These are phyloP conservation scores for Brachypodium distachyon DNA, from an alignment of 202 grass and related monocot genomes.

Conservation along the genomic window DNA sequence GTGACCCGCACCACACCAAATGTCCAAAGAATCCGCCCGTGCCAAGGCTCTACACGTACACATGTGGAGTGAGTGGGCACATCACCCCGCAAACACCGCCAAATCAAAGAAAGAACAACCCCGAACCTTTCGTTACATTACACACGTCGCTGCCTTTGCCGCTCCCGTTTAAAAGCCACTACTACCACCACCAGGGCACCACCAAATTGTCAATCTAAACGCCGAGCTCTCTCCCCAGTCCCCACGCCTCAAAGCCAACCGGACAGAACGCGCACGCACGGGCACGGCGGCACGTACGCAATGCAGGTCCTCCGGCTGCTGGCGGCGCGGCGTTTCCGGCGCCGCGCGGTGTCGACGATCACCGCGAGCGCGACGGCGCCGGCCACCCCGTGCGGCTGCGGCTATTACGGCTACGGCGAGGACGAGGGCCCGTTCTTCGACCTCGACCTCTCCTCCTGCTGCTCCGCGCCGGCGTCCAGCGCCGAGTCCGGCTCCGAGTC, in stretches of 20 bases:
- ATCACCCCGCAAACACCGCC: neutral
- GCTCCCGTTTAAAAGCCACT: constrained; percentile 41
- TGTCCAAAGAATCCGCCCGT: no score
- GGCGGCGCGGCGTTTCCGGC: constrained; percentile 15
- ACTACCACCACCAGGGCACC: neutral
- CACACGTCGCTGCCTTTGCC: constrained; percentile 23
- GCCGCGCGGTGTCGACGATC: constrained; percentile 24
- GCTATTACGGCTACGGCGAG: constrained; percentile 13
- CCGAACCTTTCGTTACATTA: neutral
- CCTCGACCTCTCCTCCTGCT: constrained; percentile 45
- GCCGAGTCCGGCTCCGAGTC: constrained; percentile 43
- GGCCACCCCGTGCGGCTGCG: constrained; percentile 7
- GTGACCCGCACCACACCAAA: no score
- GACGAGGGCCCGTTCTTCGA: constrained; percentile 91
- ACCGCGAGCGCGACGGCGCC: constrained; percentile 34
- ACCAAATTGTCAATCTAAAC: neutral
- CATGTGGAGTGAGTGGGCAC: no score
- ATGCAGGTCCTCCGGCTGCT: constrained; percentile 71
- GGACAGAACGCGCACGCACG: neutral
- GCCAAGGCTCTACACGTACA: neutral
- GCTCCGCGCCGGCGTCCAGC: constrained; percentile 23
- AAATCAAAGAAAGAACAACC: neutral
- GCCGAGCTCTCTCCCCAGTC: neutral
- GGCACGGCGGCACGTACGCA: no score
- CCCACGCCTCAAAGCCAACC: neutral